These are phyloP conservation scores for Bipolaris oryzae DNA, from an alignment of 2,329 filamentous ascomycete genomes.

Conservation along the genomic window DNA sequence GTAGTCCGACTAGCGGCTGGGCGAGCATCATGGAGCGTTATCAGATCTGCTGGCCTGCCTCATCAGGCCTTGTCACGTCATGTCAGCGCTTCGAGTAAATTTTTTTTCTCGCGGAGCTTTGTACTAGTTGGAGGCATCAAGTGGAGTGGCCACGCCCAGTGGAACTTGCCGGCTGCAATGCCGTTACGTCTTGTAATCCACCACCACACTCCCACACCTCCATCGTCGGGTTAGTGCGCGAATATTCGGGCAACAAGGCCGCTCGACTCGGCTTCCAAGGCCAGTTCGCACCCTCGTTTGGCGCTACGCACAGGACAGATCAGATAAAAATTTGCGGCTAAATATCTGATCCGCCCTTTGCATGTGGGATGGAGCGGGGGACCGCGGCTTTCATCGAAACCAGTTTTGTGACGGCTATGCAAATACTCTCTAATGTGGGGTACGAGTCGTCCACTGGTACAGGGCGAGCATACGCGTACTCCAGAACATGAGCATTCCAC, in stretches of 20 bases:
- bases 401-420: conserved; percentile 1
- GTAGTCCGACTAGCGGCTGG: conserved; percentile 17
- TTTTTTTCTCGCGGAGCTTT: conserved; percentile 9
- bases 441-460: background rate
- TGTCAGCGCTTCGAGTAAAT: conserved; percentile 15
- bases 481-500: background rate
- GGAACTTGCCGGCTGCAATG: conserved; percentile 11
- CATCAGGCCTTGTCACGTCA: conserved; percentile 10
- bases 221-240: background rate
- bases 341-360: conserved; percentile 45
- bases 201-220: conserved; percentile 9
- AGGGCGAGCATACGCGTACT: background rate
- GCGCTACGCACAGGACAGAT: conserved; percentile 14
- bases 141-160: conserved; percentile 6
- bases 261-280: background rate
- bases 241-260: conserved; percentile 24
- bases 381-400: background rate
- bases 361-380: conserved; percentile 6
- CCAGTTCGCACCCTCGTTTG: background rate
- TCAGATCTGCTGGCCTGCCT: conserved; percentile 20
- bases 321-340: conserved; percentile 26
- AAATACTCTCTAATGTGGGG: conserved; percentile 6
- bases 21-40: conserved; percentile 16
- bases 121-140: conserved; percentile 7
- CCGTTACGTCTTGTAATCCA: conserved; percentile 28